phyloP scores from a whole-genome alignment of 2,329 filamentous ascomycete genomes.

The Sarocladium oryzae region DNA sequence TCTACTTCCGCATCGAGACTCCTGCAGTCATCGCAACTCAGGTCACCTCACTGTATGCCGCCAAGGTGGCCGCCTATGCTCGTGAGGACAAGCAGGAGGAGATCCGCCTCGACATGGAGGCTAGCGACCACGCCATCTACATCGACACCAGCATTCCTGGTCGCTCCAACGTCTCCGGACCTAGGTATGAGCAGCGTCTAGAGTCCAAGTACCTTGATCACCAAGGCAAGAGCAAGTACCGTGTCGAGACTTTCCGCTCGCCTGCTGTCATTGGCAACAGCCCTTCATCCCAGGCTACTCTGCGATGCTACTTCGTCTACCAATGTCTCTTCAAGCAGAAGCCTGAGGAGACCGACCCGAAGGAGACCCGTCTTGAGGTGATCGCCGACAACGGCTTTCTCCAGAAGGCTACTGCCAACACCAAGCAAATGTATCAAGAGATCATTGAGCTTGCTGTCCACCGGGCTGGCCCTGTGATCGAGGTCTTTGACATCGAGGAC shows the following conservation, averaged over 20 bases:
- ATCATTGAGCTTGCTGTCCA: constrained; percentile 80
- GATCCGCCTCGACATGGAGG: constrained; percentile 94
- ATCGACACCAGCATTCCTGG: constrained; percentile 96
- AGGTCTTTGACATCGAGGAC: constrained; percentile 92
- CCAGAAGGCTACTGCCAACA: constrained; percentile 93
- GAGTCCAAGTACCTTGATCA: constrained; percentile 93
- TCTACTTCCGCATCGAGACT: constrained; percentile 90
- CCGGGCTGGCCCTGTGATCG: constrained; percentile 89
- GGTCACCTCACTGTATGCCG: constrained; percentile 92
- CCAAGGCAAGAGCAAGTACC: constrained; percentile 68
- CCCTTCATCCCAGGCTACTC: constrained; percentile 66
- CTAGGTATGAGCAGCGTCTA: constrained; percentile 88
- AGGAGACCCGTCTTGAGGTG: constrained; percentile 82
- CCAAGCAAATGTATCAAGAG: constrained; percentile 90
- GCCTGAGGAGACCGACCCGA: constrained; percentile 61
- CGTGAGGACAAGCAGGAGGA: constrained; percentile 91
- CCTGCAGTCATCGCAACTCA: constrained; percentile 85
- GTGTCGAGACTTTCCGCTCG: constrained; percentile 95
- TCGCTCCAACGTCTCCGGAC: constrained; percentile 66
- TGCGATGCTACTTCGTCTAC: constrained; percentile 98
- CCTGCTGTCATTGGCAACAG: constrained; percentile 67
- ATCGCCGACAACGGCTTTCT: constrained; percentile 92
- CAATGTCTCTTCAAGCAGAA: constrained; percentile 82
- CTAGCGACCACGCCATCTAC: constrained; percentile 90
- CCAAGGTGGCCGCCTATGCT: constrained; percentile 89